Evolutionary conservation across 2,329 filamentous ascomycete genomes (phyloP), one percentile per base, ranked within the genome.

Genomic region (Ceratocystis cacaofunesta): DNA sequence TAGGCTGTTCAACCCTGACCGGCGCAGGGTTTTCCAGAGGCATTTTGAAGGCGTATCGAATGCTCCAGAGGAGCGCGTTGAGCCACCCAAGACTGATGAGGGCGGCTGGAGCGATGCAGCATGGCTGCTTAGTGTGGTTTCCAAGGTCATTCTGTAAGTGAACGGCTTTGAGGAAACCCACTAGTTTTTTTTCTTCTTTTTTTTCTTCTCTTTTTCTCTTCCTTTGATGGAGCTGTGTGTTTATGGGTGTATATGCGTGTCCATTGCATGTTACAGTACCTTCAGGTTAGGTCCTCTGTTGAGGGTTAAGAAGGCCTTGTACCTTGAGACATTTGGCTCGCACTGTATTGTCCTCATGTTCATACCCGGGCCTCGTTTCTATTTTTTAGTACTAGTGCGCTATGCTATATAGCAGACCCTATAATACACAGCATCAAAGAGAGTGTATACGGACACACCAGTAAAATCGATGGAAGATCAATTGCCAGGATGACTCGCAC

Each of bases 91-190:
- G 52, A 75, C 78, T 7, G 79, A 86, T 63, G 79, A 82, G 55
- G 83, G 82, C 17, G 80, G 80, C 7, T 87, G 85, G 85, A 79
- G 82, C 66, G 85, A 88, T 73, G 85, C 84, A 30, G 84, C 84
- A 17, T 88, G 85, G 85, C 73, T 88, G 60, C 73, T 88, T 65
- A 85, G 80, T 68, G 83, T 88, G 68, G 85, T 84, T 10, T 80
- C 80, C 30, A 85, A 83, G 70, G 81, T 85, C 57, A 75, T 85
- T 69, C 77, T 85, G 68, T 85, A 30, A 58, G 17, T 22, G 15
- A 36, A 15, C 8, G 30, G 3, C 30, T 19, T 36, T n/a, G 8
- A 3, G 2, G n/a, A 1, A 7, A 36, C 19, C 28, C 25, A 6
- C 19, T 15, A 30, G 22, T 3, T n/a, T 58, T 12, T 19, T 28